Conservation (phyloP, 257 asterid species). For the Leptodermis oblonga region DNA sequence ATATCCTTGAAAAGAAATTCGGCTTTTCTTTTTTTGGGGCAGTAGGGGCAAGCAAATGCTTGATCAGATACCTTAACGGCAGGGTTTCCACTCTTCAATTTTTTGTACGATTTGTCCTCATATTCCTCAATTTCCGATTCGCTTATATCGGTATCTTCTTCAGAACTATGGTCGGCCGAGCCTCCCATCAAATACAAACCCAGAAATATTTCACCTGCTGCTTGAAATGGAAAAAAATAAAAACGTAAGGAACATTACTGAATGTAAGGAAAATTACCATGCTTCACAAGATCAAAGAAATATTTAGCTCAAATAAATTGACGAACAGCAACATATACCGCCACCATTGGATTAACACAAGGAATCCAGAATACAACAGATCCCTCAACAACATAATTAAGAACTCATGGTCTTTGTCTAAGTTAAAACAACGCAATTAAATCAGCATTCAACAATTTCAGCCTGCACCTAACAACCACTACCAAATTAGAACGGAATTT, state of each 20-base stretch:
- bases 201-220: background rate
- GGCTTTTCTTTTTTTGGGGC: conserved; percentile 58
- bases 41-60: conserved; percentile 66
- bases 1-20: conserved; percentile 52
- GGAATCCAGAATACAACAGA: background rate
- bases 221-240: background rate
- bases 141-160: conserved; percentile 41
- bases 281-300: background rate
- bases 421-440: background rate
- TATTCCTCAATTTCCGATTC: conserved; percentile 43
- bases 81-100: conserved; percentile 53
- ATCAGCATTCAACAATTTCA: conserved; percentile 7
- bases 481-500: background rate
- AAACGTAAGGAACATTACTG: background rate
- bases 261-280: background rate
- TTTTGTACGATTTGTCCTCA: conserved; percentile 30
- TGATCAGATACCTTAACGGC: conserved; percentile 46
- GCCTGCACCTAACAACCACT: background rate
- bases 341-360: background rate
- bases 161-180: conserved; percentile 27
- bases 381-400: background rate
- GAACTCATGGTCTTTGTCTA: background rate
- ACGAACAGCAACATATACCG: background rate
- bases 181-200: conserved; percentile 12
- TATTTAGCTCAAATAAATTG: background rate